These are phyloP conservation scores for Corymbia citriodora DNA, from an alignment of 441 rosid genomes.

Conservation along the genomic window DNA sequence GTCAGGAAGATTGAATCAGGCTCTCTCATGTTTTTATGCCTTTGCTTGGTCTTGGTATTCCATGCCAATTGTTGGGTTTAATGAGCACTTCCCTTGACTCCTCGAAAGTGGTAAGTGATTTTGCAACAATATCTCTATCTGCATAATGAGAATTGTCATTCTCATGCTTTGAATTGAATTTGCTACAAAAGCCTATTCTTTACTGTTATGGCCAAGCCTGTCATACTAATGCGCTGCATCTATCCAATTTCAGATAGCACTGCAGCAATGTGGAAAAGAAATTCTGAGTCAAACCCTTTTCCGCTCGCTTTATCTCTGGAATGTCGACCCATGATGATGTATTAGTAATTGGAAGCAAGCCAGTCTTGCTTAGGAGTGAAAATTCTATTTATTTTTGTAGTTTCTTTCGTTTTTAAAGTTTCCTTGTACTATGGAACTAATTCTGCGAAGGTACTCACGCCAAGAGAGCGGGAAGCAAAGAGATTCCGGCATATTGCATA, in stretches of 20 bases:
- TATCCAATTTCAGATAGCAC: background rate
- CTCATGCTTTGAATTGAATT: background rate
- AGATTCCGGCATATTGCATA: background rate
- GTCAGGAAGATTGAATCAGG: background rate
- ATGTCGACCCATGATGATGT: background rate
- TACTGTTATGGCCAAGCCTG: background rate
- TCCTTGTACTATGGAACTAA: background rate
- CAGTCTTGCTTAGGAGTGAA: background rate
- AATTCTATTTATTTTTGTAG: background rate
- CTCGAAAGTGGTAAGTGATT: background rate
- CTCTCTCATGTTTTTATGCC: background rate
- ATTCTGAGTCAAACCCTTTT: background rate
- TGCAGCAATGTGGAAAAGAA: background rate
- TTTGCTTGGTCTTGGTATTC: background rate
- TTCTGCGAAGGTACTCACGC: background rate
- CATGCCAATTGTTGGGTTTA: background rate
- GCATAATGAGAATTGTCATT: background rate
- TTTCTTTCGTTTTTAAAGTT: background rate
- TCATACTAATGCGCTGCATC: background rate
- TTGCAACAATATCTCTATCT: background rate
- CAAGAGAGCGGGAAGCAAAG: rapidly evolving
- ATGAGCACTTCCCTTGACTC: background rate
- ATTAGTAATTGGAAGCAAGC: background rate
- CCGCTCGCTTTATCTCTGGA: background rate
- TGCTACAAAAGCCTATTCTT: background rate